Percentiles rank a stretch among this genome's conserved stretches.
phyloP scores from a whole-genome alignment of 2,329 filamentous ascomycete genomes.

The Fusarium armeniacum region DNA sequence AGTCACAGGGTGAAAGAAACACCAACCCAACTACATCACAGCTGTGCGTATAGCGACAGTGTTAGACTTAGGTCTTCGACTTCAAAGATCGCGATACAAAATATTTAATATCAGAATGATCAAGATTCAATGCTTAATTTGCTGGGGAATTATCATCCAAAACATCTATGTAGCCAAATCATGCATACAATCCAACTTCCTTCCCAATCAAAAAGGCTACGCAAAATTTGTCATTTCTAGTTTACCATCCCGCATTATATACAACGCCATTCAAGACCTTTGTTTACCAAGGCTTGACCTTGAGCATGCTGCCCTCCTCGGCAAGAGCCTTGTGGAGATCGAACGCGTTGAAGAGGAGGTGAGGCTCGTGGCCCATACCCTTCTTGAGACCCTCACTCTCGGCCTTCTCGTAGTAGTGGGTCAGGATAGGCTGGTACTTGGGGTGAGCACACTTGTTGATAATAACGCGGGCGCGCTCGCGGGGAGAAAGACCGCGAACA shows the following conservation, averaged over 20 bases:
- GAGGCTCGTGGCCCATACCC: conserved; percentile 92
- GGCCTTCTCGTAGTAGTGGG: conserved; percentile 86
- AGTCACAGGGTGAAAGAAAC: not conserved
- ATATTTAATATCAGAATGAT: conserved; percentile 6
- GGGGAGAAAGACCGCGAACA: conserved; percentile 83
- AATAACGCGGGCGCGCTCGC: conserved; percentile 85
- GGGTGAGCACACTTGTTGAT: conserved; percentile 90
- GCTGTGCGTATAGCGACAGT: too few relatives aligned
- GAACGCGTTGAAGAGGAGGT: conserved; percentile 87
- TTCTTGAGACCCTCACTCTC: conserved; percentile 88
- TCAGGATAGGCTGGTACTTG: conserved; percentile 84
- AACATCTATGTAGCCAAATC: conserved; percentile 28
- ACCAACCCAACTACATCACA: too few relatives aligned
- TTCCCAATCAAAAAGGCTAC: conserved; percentile 21
- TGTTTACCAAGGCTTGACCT: conserved; percentile 75
- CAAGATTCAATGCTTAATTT: conserved; percentile 33
- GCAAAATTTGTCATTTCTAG: conserved; percentile 34
- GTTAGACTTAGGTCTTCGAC: too few relatives aligned
- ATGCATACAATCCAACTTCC: conserved; percentile 11
- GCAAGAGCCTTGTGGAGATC: conserved; percentile 89
- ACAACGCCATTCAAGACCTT: not conserved
- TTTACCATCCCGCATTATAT: conserved; percentile 20
- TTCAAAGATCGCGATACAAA: too few relatives aligned
- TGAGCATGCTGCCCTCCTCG: conserved; percentile 87
- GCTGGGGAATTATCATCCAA: conserved; percentile 29